Evolutionary conservation across 768 basidiomycete species (phyloP).

Genomic region (Leucosporidium yakuticum): DNA sequence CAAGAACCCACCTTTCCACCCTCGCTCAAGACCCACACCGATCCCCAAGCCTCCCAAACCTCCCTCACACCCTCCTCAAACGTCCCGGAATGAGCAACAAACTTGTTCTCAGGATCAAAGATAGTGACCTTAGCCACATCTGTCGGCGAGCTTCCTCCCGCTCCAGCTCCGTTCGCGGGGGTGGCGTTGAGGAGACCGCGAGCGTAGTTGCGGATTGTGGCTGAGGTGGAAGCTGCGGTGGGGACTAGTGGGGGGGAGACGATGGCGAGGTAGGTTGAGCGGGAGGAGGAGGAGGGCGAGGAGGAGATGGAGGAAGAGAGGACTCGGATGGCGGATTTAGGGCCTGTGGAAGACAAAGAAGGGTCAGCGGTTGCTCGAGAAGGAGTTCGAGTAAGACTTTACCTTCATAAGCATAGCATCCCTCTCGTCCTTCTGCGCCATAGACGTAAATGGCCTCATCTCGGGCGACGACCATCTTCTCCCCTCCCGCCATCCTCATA

Average conservation of each 20-base stretch:
- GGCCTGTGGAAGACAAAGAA: constrained; percentile 2
- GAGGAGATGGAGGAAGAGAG: constrained; percentile 12
- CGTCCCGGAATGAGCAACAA: constrained; percentile 73
- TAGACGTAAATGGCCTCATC: constrained; percentile 90
- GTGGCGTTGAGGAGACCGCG: constrained; percentile 38
- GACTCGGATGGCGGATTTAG: constrained; percentile 33
- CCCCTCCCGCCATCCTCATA: constrained; percentile 46
- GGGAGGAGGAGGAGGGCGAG: constrained; percentile 1
- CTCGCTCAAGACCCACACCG: constrained; percentile 69
- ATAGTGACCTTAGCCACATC: constrained; percentile 54
- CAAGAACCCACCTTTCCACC: constrained; percentile 61
- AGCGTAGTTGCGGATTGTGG: constrained; percentile 65
- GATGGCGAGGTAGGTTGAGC: constrained; percentile 73
- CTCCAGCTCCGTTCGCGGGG: constrained; percentile 2
- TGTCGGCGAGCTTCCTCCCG: constrained; percentile 9
- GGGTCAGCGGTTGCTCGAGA: neutral
- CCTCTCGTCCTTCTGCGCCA: constrained; percentile 69
- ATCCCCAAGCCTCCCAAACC: constrained; percentile 72
- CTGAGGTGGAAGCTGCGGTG: constrained; percentile 58
- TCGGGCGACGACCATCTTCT: constrained; percentile 66
- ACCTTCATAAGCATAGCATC: constrained; percentile 92
- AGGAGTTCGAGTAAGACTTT: constrained; percentile 9
- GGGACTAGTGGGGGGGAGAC: constrained; percentile 78
- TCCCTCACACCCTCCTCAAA: constrained; percentile 78
- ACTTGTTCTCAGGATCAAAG: constrained; percentile 86